Conservation (phyloP, 192 early-diverging fungal species). For the Martensiomyces pterosporus region DNA sequence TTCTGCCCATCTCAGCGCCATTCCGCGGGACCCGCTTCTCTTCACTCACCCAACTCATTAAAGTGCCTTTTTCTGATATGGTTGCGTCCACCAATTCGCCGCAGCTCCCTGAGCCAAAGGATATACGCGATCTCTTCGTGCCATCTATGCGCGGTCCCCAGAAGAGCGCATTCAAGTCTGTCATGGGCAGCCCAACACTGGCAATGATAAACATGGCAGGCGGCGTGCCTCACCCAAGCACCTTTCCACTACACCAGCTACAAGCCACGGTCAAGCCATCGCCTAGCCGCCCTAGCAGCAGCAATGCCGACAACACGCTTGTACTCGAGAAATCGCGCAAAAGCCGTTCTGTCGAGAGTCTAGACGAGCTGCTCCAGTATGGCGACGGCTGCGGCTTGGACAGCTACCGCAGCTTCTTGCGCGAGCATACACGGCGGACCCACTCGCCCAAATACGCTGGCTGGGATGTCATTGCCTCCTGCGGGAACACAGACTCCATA, state of each 20-base stretch:
- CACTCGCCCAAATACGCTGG: constrained; percentile 54
- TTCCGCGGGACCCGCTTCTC: too few species aligned
- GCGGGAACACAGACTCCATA: constrained; percentile 57
- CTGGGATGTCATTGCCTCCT: constrained; percentile 62
- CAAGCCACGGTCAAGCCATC: constrained; percentile 46
- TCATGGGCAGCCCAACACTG: constrained; percentile 43
- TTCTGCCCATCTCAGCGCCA: too few species aligned
- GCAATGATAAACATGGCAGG: constrained; percentile 67
- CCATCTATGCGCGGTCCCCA: constrained; percentile 28
- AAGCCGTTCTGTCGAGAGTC: constrained; percentile 20
- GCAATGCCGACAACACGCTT: constrained; percentile 5
- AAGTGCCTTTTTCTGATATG: too few species aligned
- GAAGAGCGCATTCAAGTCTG: constrained; percentile 47
- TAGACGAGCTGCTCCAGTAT: constrained; percentile 58
- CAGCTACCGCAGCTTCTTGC: constrained; percentile 51
- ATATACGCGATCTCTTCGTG: constrained; percentile 36
- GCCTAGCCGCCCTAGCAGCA: constrained; percentile 9
- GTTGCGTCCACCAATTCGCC: too few species aligned
- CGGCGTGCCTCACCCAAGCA: constrained; percentile 60
- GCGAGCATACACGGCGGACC: constrained; percentile 41
- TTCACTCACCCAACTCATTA: too few species aligned
- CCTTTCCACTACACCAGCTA: constrained; percentile 62
- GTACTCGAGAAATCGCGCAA: constrained; percentile 31
- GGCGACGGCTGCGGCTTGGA: constrained; percentile 51
- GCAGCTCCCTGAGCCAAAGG: constrained; percentile 30